Base-by-base conservation (phyloP, 1,284 basidiomycete genomes). In the Pseudozyma sp. region DNA sequence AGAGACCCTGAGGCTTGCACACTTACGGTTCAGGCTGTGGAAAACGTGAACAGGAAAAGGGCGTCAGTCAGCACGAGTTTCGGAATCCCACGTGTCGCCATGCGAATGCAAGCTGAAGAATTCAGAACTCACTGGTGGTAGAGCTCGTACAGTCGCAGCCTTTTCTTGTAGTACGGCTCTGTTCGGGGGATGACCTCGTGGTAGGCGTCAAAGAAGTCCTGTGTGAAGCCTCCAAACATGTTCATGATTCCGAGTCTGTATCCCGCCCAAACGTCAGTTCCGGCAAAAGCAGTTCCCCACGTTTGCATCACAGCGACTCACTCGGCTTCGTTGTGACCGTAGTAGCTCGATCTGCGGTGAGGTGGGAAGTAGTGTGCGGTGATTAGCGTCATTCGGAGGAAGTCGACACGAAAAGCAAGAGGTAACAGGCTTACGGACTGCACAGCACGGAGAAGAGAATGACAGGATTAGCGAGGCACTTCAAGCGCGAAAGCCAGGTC, bases 261-360 rank as follows among this genome's bases (percentile, higher is more conserved):
- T 14, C 7, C 14, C 9, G 14, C 4, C 5, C 24, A 13, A n/a
- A 49, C 4, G 49, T 60, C 48, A 46, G 52, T 29, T 8, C 8
- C 19, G 14, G 24, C n/a, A 33, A 3, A 3, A 5, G 19, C 19
- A 10, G 43, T 10, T 9, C 17, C 17, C 24, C 19, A 24, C 6
- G n/a, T 7, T 44, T 24, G 43, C 7, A 13, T 7, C 8, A 8
- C 17, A 7, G 40, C 8, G 8, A 24, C 43, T 24, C 19, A 71
- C 68, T 72, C 69, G 24, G 69, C 69, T 59, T 72, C 69, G 39
- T 72, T 72, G 49, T 72, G 69, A 13, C 69, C 69, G 17, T 72
- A 72, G 35, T 72, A 72, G 69, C 69, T 72, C 11, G 69, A 72
- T 9, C 63, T 71, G 49, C 33, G 10, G 14, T n/a, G 37, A 33